A percentile compares a stretch with the other conserved stretches of the same genome.
These are phyloP conservation scores for Epithemia pelagica DNA, from an alignment of 108 stramenopile species.

Conservation along the genomic window DNA sequence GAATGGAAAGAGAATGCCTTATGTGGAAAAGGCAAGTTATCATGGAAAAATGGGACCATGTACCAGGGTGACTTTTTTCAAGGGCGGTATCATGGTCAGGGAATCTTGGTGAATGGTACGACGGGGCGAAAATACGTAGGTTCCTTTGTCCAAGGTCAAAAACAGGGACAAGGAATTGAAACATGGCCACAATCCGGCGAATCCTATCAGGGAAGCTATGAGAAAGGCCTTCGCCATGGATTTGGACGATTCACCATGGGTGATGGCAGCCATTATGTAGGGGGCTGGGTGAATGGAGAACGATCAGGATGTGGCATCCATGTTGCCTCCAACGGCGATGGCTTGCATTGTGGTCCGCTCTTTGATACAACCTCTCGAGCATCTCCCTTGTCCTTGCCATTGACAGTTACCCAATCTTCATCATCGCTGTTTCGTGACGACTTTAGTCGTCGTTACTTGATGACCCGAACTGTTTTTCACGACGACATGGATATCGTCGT, in stretches of 20 bases:
- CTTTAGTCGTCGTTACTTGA: no score
- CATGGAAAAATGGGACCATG: slow-evolving; percentile 36
- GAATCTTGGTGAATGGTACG: slow-evolving; percentile 24
- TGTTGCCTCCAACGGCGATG: slow-evolving; percentile 1
- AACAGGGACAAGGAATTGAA: slow-evolving; percentile 27
- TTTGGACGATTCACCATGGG: slow-evolving; percentile 35
- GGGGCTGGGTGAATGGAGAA: slow-evolving; percentile 28
- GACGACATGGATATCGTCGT: no score
- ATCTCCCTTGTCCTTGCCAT: no score
- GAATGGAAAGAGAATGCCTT: slow-evolving; percentile 33
- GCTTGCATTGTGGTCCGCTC: slow-evolving; percentile 6
- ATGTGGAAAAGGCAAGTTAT: slow-evolving; percentile 34
- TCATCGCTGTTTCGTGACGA: no score
- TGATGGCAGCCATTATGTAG: slow-evolving; percentile 35
- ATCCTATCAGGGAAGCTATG: slow-evolving; percentile 35
- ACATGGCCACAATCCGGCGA: slow-evolving; percentile 28
- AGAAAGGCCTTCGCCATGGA: slow-evolving; percentile 35
- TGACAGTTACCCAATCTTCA: no score
- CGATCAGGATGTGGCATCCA: slow-evolving; percentile 34
- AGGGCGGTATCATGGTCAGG: slow-evolving; percentile 38
- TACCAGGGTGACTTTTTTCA: slow-evolving; percentile 36
- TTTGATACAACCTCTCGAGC: no score
- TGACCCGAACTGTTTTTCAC: no score
- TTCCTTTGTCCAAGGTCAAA: slow-evolving; percentile 28
- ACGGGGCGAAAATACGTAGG: slow-evolving; percentile 36